Evolutionary conservation across 2,329 filamentous ascomycete genomes (phyloP), one percentile per base, ranked within the genome.

Genomic region (Sporothrix curviconia): DNA sequence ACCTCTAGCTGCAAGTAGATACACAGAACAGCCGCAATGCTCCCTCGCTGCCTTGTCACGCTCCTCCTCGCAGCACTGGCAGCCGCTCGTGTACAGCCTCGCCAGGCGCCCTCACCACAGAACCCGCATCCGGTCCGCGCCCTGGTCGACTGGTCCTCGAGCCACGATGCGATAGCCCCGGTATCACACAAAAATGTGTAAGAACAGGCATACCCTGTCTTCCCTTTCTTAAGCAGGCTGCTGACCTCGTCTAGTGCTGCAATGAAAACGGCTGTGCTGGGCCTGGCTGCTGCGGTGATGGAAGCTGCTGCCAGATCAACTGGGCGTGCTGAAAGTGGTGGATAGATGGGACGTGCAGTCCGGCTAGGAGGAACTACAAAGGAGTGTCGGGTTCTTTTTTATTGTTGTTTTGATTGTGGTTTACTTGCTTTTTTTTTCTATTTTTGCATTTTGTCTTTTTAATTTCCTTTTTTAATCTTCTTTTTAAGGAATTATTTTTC

Each of bases 191-290:
- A 14, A 22, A 9, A 7, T 50, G 46, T 50, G 46, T 50, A 50
- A 49, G 22, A n/a, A n/a, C n/a, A n/a, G n/a, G n/a, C n/a, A n/a
- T n/a, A n/a, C n/a, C n/a, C n/a, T n/a, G n/a, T n/a, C n/a, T n/a
- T n/a, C n/a, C n/a, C n/a, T n/a, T n/a, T n/a, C n/a, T n/a, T n/a
- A n/a, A n/a, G n/a, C n/a, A n/a, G n/a, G n/a, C n/a, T n/a, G n/a
- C n/a, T n/a, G n/a, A n/a, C n/a, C n/a, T n/a, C n/a, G 3, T 14
- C 14, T 15, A 56, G 54, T 56, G 54, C 54, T 56, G 54, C 25
- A 42, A 49, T 8, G 54, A 56, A 19, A 56, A 36, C 28, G 28
- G 54, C 25, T 56, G 54, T 28, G 28, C 25, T 7, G 53, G 42
- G 7, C 32, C 44, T 11, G 54, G 12, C 5, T 56, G 54, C 28